Conservation (phyloP, 495 filamentous ascomycete species). For the Penicillium turbatum region DNA sequence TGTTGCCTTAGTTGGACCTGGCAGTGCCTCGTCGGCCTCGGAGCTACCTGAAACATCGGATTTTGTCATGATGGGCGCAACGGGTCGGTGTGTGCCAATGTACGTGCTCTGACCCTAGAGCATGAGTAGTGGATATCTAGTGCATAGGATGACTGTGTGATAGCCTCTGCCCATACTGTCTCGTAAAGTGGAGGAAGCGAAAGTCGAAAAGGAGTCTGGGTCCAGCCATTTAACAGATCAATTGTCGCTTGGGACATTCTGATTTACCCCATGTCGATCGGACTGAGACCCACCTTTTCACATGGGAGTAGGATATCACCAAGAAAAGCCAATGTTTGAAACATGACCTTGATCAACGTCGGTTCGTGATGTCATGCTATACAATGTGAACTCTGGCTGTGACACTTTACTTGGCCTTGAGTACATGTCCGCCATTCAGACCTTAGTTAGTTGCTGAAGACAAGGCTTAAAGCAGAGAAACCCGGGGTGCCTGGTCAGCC, state of each 20-base stretch:
- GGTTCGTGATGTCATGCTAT: background rate
- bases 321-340: background rate
- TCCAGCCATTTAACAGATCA: background rate
- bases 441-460: too few relatives aligned
- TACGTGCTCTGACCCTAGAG: background rate
- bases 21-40: slow-evolving; percentile 2
- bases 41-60: slow-evolving; percentile 19
- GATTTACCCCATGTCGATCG: background rate
- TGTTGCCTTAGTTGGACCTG: slow-evolving; percentile 14
- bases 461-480: background rate
- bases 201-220: background rate
- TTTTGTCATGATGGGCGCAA: slow-evolving; percentile 21
- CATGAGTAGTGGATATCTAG: background rate
- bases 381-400: background rate
- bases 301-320: background rate
- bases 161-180: background rate
- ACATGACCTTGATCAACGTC: background rate
- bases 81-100: background rate
- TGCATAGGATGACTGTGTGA: background rate
- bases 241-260: background rate
- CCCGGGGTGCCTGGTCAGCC: background rate
- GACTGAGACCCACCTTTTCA: background rate
- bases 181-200: background rate
- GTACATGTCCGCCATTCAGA: too few relatives aligned
- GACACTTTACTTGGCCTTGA: background rate